Evolutionary conservation across 495 filamentous ascomycete genomes (phyloP).

Genomic region (Hypoxylon cercidicola): DNA sequence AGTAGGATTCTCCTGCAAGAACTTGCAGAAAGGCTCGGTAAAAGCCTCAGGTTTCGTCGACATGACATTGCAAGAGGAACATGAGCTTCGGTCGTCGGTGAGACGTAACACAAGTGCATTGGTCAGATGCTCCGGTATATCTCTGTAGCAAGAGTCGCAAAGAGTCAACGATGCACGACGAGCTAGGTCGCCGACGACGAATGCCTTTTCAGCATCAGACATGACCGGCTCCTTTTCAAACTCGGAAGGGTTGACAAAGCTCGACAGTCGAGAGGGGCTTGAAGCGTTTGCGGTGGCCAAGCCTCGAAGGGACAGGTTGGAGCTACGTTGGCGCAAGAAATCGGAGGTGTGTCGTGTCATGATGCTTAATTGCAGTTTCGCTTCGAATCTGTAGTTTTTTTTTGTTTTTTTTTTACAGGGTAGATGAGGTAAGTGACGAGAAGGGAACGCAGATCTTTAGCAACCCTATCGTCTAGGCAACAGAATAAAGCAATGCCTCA

Average conservation of each 20-base stretch:
- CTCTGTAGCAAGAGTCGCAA: conserved; percentile 34
- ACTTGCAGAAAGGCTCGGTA: conserved; percentile 85
- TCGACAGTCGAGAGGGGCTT: conserved; percentile 36
- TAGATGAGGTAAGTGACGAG: background rate
- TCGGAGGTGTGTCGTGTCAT: conserved; percentile 57
- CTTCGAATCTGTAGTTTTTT: background rate
- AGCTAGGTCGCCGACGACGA: conserved; percentile 39
- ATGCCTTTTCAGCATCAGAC: conserved; percentile 39
- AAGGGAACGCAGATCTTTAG: background rate
- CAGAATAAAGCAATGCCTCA: conserved; percentile 1
- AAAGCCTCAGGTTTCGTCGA: conserved; percentile 68
- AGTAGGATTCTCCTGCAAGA: conserved; percentile 89
- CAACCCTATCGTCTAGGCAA: conserved; percentile 2
- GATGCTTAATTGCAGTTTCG: conserved; percentile 3
- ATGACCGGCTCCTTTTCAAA: conserved; percentile 36
- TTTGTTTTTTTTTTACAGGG: too few species aligned
- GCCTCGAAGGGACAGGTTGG: conserved; percentile 54
- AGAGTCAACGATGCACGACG: conserved; percentile 35
- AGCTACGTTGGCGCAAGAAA: conserved; percentile 52
- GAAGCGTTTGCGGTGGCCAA: conserved; percentile 23
- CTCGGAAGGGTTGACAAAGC: conserved; percentile 46
- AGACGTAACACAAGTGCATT: conserved; percentile 21
- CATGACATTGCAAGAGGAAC: conserved; percentile 44
- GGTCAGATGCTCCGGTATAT: conserved; percentile 32
- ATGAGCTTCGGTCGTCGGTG: conserved; percentile 22